These are phyloP conservation scores for Penicillium maclennaniae DNA, from an alignment of 495 filamentous ascomycete species.

Conservation along the genomic window DNA sequence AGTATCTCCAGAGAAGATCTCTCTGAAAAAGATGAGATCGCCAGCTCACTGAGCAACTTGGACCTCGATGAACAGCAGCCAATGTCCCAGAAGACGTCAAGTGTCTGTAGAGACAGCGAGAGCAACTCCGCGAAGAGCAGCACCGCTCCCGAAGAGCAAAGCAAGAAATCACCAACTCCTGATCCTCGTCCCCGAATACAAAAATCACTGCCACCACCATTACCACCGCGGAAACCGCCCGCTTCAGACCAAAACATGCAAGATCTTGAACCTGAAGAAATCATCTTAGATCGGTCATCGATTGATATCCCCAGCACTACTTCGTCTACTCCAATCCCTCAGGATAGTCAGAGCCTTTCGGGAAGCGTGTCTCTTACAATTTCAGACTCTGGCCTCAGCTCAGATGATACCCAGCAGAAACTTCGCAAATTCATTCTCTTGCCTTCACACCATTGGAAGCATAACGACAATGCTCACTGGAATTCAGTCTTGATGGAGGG, in stretches of 20 bases:
- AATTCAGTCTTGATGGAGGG: slow-evolving; percentile 71
- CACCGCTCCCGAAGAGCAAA: background rate
- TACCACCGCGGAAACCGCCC: background rate
- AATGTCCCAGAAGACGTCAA: background rate
- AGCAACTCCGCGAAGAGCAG: background rate
- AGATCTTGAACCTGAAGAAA: background rate
- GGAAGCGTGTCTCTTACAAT: slow-evolving; percentile 12
- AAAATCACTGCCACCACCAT: background rate
- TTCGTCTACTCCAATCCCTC: slow-evolving; percentile 7
- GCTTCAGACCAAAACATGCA: background rate
- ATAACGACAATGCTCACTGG: slow-evolving; percentile 61
- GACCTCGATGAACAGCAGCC: background rate
- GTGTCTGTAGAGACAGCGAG: background rate
- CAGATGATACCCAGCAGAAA: slow-evolving; percentile 32
- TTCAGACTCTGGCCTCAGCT: slow-evolving; percentile 1
- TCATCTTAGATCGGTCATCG: background rate
- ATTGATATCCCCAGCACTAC: background rate
- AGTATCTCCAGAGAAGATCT: background rate
- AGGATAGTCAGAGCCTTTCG: slow-evolving; percentile 4
- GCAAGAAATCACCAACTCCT: slow-evolving; percentile 3
- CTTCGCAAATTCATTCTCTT: slow-evolving; percentile 76
- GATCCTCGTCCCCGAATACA: background rate
- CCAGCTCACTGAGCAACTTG: background rate
- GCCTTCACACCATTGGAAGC: slow-evolving; percentile 49
- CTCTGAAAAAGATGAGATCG: background rate